These are phyloP conservation scores for Paxillus involutus DNA, from an alignment of 768 basidiomycete species.

Conservation along the genomic window DNA sequence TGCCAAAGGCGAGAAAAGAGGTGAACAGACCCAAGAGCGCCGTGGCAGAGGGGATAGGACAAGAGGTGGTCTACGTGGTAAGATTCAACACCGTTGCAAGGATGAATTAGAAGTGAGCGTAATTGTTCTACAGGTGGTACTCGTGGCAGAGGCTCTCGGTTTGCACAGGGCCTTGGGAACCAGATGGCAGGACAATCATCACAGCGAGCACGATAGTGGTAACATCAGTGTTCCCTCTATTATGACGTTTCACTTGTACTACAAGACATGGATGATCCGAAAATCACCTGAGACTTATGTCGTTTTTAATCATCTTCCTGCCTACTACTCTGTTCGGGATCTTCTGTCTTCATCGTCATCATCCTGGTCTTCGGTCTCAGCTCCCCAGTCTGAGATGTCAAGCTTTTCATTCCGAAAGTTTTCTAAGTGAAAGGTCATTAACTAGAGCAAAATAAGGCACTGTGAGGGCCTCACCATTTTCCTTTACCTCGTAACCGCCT, in stretches of 20 bases:
- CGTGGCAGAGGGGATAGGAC: conserved; percentile 65
- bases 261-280: neutral
- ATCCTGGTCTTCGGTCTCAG: conserved; percentile 27
- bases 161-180: conserved; percentile 80
- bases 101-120: neutral
- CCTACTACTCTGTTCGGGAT: conserved; percentile 7
- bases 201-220: conserved; percentile 20
- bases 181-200: conserved; percentile 55
- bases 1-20: conserved; percentile 71
- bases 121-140: conserved; percentile 47
- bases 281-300: neutral
- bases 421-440: conserved; percentile 36
- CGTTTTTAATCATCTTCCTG: conserved; percentile 8
- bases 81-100: conserved; percentile 14
- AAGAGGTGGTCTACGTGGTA: conserved; percentile 61
- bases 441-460: neutral
- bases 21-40: conserved; percentile 77
- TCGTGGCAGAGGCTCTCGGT: conserved; percentile 76
- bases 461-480: conserved; percentile 46
- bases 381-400: conserved; percentile 57
- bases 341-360: conserved; percentile 22
- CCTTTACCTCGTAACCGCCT: conserved; percentile 71
- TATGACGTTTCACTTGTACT: conserved; percentile 1
- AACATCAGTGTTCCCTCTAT: neutral
- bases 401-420: conserved; percentile 54